Conservation (phyloP, 768 basidiomycete genomes). For the Mycena venus region DNA sequence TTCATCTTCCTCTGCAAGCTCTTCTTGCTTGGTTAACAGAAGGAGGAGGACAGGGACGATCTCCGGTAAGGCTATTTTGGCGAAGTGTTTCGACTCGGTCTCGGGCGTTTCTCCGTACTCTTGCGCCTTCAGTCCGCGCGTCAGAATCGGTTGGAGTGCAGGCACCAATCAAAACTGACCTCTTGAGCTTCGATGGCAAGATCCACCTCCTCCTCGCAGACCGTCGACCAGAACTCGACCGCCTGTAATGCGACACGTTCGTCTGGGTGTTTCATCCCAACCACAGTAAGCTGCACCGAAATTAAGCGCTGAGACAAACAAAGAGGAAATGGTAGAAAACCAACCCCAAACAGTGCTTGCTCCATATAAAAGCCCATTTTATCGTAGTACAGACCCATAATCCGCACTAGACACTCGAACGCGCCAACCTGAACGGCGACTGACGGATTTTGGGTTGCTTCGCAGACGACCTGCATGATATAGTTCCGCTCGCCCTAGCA, state of each 20-base stretch:
- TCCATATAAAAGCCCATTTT: conserved; percentile 99
- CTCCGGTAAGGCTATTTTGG: conserved; percentile 94
- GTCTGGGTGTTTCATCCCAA: conserved; percentile 96
- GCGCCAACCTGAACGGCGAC: conserved; percentile 93
- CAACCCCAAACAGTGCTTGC: conserved; percentile 94
- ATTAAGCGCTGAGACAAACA: conserved; percentile 16
- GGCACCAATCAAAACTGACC: conserved; percentile 56
- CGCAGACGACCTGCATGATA: conserved; percentile 99
- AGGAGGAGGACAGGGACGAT: conserved; percentile 93
- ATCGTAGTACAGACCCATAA: conserved; percentile 98
- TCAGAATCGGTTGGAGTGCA: conserved; percentile 6
- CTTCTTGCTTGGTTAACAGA: conserved; percentile 92
- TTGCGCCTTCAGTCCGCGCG: conserved; percentile 68
- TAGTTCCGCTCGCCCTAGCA: conserved; percentile 96
- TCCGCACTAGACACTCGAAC: conserved; percentile 94
- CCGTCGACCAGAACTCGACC: conserved; percentile 99
- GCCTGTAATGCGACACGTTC: conserved; percentile 95
- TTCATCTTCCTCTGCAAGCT: conserved; percentile 98
- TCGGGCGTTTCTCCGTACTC: conserved; percentile 92
- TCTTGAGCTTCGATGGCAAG: conserved; percentile 92
- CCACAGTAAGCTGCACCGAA: conserved; percentile 83
- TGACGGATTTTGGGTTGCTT: conserved; percentile 90
- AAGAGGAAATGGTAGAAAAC: conserved; percentile 44
- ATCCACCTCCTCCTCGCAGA: conserved; percentile 97
- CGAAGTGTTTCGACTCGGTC: conserved; percentile 90